Evolutionary conservation across 106 monocot genomes (phyloP), one percentile per base, ranked within the genome.

Genomic region (Platanthera guangdongensis): DNA sequence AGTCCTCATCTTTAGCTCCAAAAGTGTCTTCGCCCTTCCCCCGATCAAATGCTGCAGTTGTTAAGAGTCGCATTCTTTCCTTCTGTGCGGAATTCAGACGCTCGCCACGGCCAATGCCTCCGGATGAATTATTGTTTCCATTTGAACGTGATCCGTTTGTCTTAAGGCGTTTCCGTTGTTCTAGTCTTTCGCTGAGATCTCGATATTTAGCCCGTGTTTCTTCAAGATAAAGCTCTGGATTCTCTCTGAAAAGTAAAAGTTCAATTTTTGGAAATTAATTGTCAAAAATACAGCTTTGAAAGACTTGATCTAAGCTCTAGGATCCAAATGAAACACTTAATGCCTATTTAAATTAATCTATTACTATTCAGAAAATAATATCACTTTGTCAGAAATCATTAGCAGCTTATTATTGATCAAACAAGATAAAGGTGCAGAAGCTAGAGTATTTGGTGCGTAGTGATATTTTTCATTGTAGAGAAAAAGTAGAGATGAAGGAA

Each of bases 21-120:
- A 94, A 97, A 47, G 97, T 97, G 72, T 97, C 97, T 78, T 97
- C 94, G 57, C 97, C 94, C 73, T 94, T 97, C 47, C 97, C 94
- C 18, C 97, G 84, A 88, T 97, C 97, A 83, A 86, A 94, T 77
- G 91, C 93, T 65, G 97, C 97, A 30, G 94, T 91, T 16, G 97
- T 88, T 60, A 97, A 78, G 48, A 97, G 94, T 51, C 94, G 91
- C 97, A 97, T 97, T 74, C 94, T 91, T 75, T 97, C 97, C 74
- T 80, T 94, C 76, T 97, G 97, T 82, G 91, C 89, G 28, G 91
- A 91, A 85, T 85, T 97, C 75, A 97, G 75, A 4, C 97, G 87
- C 78, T 94, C 97, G 45, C 97, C 94, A 25, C 94, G 93, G 60
- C 97, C 97, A 63, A 88, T 79, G 75, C 83, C 81, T 48, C 89